phyloP scores from a whole-genome alignment of 2,329 filamentous ascomycete species.

The Neocatenulostroma microsporum region DNA sequence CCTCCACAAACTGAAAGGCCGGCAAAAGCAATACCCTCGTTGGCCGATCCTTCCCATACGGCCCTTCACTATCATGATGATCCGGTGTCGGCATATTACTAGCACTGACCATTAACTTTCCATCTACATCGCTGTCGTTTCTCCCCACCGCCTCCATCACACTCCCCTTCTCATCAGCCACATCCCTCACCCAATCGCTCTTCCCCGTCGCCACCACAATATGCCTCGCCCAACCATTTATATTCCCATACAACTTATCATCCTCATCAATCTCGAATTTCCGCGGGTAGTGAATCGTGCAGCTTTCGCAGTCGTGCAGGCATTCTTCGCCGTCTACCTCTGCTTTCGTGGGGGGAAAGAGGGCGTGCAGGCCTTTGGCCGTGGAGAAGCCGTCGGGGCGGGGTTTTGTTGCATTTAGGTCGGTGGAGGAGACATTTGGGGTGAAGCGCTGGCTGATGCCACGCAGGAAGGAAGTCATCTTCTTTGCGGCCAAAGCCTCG shows the following conservation, averaged over 20 bases:
- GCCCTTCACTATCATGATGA: slow-evolving; percentile 43
- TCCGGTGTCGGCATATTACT: slow-evolving; percentile 67
- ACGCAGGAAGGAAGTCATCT: slow-evolving; percentile 21
- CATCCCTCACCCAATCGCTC: slow-evolving; percentile 85
- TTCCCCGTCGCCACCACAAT: slow-evolving; percentile 91
- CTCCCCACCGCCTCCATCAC: slow-evolving; percentile 48
- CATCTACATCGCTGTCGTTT: slow-evolving; percentile 19
- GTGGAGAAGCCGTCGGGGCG: slow-evolving; percentile 39
- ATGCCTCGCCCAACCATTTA: slow-evolving; percentile 85
- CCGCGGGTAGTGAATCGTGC: slow-evolving; percentile 70
- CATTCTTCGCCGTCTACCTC: slow-evolving; percentile 81
- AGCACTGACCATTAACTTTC: slow-evolving; percentile 80
- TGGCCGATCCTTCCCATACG: slow-evolving; percentile 52
- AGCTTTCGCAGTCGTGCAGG: slow-evolving; percentile 74
- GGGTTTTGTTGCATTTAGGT: slow-evolving; percentile 19
- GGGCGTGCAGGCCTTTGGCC: slow-evolving; percentile 39
- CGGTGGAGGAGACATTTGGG: slow-evolving; percentile 17
- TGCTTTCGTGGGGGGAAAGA: slow-evolving; percentile 72
- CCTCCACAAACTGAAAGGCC: slow-evolving; percentile 72
- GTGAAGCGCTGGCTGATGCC: slow-evolving; percentile 19
- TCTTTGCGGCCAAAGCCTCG: no score
- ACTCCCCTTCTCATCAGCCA: slow-evolving; percentile 69
- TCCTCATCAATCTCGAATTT: slow-evolving; percentile 63
- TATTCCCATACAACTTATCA: slow-evolving; percentile 73
- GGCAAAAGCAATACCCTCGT: slow-evolving; percentile 80